These are phyloP conservation scores for Oidium heveae DNA, from an alignment of 2,329 filamentous ascomycete genomes.

Conservation along the genomic window DNA sequence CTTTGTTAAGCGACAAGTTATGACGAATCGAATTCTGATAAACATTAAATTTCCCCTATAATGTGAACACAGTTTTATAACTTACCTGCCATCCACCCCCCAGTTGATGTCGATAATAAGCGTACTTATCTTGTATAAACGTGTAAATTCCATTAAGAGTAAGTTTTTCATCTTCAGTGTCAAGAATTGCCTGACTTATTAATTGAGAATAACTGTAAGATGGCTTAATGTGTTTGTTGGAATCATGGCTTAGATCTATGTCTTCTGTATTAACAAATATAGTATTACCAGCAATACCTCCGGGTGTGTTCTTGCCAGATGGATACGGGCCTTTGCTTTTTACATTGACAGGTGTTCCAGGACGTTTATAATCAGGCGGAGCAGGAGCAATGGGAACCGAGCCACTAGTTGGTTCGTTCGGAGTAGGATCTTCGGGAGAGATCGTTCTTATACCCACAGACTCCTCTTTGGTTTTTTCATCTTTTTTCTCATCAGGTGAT, in stretches of 20 bases:
- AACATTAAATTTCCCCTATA: not conserved
- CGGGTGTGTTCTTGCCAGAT: constrained; percentile 8
- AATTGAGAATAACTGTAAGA: constrained; percentile 91
- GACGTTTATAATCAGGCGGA: constrained; percentile 32
- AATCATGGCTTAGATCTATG: constrained; percentile 58
- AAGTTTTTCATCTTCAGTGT: constrained; percentile 63
- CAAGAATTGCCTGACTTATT: constrained; percentile 88
- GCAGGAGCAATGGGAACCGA: constrained; percentile 30
- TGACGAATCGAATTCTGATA: constrained; percentile 78
- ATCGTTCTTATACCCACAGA: not conserved
- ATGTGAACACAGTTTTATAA: constrained; percentile 3
- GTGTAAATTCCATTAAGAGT: constrained; percentile 84
- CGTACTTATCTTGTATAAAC: constrained; percentile 74
- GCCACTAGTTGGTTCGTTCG: constrained; percentile 5
- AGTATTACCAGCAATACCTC: constrained; percentile 14
- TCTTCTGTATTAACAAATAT: constrained; percentile 24
- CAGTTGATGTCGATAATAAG: constrained; percentile 64
- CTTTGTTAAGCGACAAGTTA: constrained; percentile 83
- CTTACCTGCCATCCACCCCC: constrained; percentile 70
- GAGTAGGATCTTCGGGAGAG: constrained; percentile 3
- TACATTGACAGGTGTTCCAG: constrained; percentile 25
- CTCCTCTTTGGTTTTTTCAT: not conserved
- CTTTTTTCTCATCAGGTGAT: constrained; percentile 3
- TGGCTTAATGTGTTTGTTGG: constrained; percentile 77
- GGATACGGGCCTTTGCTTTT: constrained; percentile 8